phyloP scores from a whole-genome alignment of 108 stramenopile species.

The Skeletonema menzelii region DNA sequence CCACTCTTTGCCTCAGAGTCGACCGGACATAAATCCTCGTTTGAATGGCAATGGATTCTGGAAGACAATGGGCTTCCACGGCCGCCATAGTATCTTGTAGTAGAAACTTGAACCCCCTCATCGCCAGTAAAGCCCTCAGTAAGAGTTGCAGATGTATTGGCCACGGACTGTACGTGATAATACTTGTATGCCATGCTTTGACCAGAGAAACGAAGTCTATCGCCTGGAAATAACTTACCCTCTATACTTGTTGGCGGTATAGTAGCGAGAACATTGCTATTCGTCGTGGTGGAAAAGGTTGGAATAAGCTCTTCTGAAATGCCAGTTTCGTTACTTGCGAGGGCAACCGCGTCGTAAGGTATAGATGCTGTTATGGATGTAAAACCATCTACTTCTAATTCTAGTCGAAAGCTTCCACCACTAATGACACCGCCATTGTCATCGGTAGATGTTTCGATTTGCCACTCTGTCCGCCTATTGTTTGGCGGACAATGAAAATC shows the following conservation, averaged over 20 bases:
- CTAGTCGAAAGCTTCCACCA: constrained; percentile 63
- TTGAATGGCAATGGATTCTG: constrained; percentile 47
- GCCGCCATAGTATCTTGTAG: constrained; percentile 56
- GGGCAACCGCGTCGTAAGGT: constrained; percentile 79
- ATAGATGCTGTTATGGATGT: constrained; percentile 58
- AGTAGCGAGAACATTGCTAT: constrained; percentile 26
- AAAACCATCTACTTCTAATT: constrained; percentile 51
- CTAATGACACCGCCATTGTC: constrained; percentile 24
- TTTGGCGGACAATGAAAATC: constrained; percentile 66
- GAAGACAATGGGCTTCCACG: constrained; percentile 52
- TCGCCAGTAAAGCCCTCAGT: constrained; percentile 28
- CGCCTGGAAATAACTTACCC: constrained; percentile 50
- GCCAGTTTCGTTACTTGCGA: constrained; percentile 62
- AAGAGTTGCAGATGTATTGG: constrained; percentile 30
- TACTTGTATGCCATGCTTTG: constrained; percentile 41
- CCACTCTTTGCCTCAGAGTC: constrained; percentile 45
- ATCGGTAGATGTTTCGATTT: constrained; percentile 46
- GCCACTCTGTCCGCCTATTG: constrained; percentile 67
- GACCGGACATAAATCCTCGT: constrained; percentile 37
- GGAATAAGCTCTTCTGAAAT: constrained; percentile 32
- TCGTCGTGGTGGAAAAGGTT: constrained; percentile 23
- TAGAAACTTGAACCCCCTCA: constrained; percentile 32
- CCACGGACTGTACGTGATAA: constrained; percentile 47
- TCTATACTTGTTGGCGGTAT: constrained; percentile 40
- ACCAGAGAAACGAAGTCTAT: constrained; percentile 49